phyloP scores from a whole-genome alignment of 2,329 filamentous ascomycete genomes.

The Emmonsia crescens region DNA sequence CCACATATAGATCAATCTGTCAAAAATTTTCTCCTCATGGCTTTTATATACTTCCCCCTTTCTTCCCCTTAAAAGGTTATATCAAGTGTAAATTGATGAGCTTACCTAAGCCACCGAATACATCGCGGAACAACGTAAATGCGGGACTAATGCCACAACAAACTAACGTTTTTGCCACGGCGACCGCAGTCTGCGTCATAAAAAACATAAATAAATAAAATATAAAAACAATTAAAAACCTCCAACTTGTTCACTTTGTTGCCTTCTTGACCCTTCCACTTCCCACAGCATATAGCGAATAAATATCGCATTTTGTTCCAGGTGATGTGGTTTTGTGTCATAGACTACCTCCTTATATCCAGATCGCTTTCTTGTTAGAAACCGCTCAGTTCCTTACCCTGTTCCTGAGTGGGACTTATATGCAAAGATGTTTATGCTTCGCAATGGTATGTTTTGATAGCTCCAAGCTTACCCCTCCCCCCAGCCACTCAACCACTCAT shows the following conservation, averaged over 20 bases:
- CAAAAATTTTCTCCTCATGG: not conserved
- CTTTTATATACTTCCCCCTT: no score
- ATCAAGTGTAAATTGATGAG: not conserved
- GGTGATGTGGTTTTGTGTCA: not conserved
- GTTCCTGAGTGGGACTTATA: not conserved
- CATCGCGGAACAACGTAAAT: not conserved
- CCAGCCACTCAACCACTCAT: constrained; percentile 9
- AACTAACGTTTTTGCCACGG: constrained; percentile 5
- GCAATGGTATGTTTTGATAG: constrained; percentile 39
- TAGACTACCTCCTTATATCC: not conserved
- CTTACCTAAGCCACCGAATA: not conserved
- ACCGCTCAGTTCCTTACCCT: not conserved
- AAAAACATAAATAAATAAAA: constrained; percentile 1
- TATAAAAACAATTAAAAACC: not conserved
- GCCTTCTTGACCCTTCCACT: not conserved
- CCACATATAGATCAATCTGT: not conserved
- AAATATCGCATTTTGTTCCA: not conserved
- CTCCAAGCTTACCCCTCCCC: constrained; percentile 17
- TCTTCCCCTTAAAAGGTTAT: no score
- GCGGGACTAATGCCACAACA: constrained; percentile 5
- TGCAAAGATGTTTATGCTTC: constrained; percentile 46
- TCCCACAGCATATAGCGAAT: not conserved
- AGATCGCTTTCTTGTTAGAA: not conserved
- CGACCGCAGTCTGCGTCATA: constrained; percentile 3
- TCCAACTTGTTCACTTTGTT: not conserved